These are phyloP conservation scores for Candida krabiensis DNA, from an alignment of 805 yeast genomes.

Conservation along the genomic window DNA sequence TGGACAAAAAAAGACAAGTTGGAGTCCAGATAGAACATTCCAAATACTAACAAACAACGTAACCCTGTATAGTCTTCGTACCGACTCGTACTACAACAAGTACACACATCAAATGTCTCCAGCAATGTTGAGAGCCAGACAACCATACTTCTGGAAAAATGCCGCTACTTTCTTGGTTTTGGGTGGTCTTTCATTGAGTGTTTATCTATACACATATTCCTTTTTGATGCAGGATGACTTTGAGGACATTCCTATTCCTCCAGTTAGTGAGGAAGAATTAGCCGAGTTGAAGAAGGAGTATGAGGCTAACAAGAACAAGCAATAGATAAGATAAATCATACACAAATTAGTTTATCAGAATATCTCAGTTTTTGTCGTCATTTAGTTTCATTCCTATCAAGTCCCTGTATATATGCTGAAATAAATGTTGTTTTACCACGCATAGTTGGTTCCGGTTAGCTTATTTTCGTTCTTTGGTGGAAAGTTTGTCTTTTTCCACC, in stretches of 20 bases:
- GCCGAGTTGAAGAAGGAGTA: slow-evolving; percentile 71
- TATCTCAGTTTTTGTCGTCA: not conserved
- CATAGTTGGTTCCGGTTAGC: too few species aligned
- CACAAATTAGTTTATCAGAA: not conserved
- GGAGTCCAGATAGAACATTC: too few species aligned
- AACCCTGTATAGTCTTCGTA: slow-evolving; percentile 14
- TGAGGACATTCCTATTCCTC: slow-evolving; percentile 92
- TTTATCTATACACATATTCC: slow-evolving; percentile 65
- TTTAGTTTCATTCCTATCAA: too few species aligned
- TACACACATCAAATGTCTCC: slow-evolving; percentile 76
- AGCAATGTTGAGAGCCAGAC: slow-evolving; percentile 86
- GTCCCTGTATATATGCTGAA: slow-evolving; percentile 1
- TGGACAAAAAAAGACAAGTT: too few species aligned
- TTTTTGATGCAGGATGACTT: slow-evolving; percentile 77
- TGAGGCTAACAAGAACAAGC: slow-evolving; percentile 42
- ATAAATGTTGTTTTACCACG: too few species aligned
- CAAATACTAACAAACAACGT: slow-evolving; percentile 14
- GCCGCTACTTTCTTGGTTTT: slow-evolving; percentile 59
- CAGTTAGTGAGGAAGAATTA: slow-evolving; percentile 76
- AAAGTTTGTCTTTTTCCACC: slow-evolving; percentile 15
- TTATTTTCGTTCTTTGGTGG: slow-evolving; percentile 2
- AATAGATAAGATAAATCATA: slow-evolving; percentile 1
- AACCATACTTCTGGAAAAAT: slow-evolving; percentile 81
- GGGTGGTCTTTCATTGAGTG: slow-evolving; percentile 64
- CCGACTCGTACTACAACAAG: slow-evolving; percentile 40